Conservation (phyloP, 352 stramenopile genomes). For the Pseudoperonospora humuli region DNA sequence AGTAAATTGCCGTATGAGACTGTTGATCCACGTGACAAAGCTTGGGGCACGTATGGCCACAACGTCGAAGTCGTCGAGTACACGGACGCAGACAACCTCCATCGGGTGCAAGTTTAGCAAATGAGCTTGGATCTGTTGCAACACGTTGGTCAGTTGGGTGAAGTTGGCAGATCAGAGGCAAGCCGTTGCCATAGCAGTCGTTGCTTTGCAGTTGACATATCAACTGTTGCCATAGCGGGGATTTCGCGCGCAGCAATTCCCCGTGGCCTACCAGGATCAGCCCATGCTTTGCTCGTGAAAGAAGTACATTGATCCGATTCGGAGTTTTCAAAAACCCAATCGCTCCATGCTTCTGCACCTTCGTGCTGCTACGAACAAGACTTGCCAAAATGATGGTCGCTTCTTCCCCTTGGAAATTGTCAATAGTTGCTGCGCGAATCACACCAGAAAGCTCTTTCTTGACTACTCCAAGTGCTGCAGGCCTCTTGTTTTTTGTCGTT, state of each 20-base stretch:
- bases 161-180: slow-evolving; percentile 39
- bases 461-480: slow-evolving; percentile 9
- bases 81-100: slow-evolving; percentile 59
- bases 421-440: slow-evolving; percentile 46
- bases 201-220: slow-evolving; percentile 43
- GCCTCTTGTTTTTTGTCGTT: slow-evolving; percentile 1
- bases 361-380: slow-evolving; percentile 53
- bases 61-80: slow-evolving; percentile 33
- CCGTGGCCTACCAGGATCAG: slow-evolving; percentile 57
- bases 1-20: slow-evolving; percentile 38
- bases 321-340: slow-evolving; percentile 71
- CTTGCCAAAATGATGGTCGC: slow-evolving; percentile 54
- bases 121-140: slow-evolving; percentile 22
- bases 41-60: slow-evolving; percentile 42
- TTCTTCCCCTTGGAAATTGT: slow-evolving; percentile 80
- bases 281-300: slow-evolving; percentile 50
- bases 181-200: slow-evolving; percentile 27
- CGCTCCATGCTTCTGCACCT: slow-evolving; percentile 17
- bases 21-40: slow-evolving; percentile 55
- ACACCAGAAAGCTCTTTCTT: slow-evolving; percentile 24
- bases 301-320: slow-evolving; percentile 65
- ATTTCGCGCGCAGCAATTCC: slow-evolving; percentile 26
- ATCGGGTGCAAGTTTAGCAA: slow-evolving; percentile 48
- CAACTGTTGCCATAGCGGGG: slow-evolving; percentile 43
- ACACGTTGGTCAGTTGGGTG: slow-evolving; percentile 23